Base-by-base conservation (phyloP, 2,329 filamentous ascomycete genomes). In the Hymenoscyphus albidus region DNA sequence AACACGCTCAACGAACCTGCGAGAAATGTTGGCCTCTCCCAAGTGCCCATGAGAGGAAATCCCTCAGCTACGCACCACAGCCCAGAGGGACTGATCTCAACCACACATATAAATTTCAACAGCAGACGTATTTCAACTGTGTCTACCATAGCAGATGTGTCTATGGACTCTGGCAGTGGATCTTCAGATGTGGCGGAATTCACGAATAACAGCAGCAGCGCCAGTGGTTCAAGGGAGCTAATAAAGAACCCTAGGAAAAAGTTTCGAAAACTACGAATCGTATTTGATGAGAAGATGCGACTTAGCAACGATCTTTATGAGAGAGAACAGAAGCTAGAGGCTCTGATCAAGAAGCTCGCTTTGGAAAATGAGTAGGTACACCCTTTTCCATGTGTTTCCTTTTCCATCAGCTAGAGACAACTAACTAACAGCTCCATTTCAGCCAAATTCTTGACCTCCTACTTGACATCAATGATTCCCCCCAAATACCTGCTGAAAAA, bases 391-490 rank as follows among this genome's bases (percentile, higher is more conserved):
- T 27, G 88, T 42, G 57, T n/a, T 59, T 18, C 18, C 44, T 57
- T 40, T 62, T n/a, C 10, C 40, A 22, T 7, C 7, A 14, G 13
- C 22, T 32, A 13, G 56, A 38, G 12, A 27, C 16, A 58, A 13
- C 14, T 13, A 12, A 16, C 61, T 67, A 63, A 66, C 32, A 59
- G 39, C 18, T 32, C n/a, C 39, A 59, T 12, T 72, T 57, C 72
- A 97, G 93, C 77, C 93, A 93, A 76, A 80, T 98, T 40, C 85
- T 97, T 62, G 94, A 98, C 72, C 80, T 97, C 12, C 85, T 98
- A 40, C 83, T 96, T 67, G 93, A 97, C 74, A 85, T 97, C 79
- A 99, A 99, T 79, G 87, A 91, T 61, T 90, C 87, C 55, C 82
- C 89, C 22, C 91, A 95, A 75, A 87, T 98, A 56, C 87, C 92